Percentiles rank a stretch among this genome's conserved stretches.
Evolutionary conservation across 805 yeast genomes (phyloP).

Genomic region (Danielia oregonensis): DNA sequence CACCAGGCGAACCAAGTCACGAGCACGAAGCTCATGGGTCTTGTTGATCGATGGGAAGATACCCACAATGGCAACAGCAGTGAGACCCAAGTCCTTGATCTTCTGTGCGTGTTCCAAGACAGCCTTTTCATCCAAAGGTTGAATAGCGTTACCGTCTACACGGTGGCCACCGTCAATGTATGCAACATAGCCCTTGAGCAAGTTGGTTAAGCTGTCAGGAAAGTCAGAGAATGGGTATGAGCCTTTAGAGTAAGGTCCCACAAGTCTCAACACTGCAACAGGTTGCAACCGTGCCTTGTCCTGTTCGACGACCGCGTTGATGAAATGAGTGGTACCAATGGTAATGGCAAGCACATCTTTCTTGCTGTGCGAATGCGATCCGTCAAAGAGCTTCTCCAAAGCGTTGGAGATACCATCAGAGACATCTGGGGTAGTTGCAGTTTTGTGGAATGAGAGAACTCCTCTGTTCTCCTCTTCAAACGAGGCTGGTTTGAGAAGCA

Average conservation of each 20-base stretch:
- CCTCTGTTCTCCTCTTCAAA: constrained; percentile 22
- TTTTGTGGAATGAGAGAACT: constrained; percentile 40
- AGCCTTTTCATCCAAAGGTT: constrained; percentile 26
- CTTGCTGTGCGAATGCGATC: constrained; percentile 14
- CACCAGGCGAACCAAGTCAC: constrained; percentile 23
- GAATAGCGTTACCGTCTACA: constrained; percentile 40
- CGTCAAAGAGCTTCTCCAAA: constrained; percentile 28
- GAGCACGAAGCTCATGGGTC: constrained; percentile 35
- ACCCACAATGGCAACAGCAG: constrained; percentile 38
- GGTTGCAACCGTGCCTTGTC: constrained; percentile 38
- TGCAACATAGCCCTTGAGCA: constrained; percentile 34
- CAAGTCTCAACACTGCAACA: constrained; percentile 45
- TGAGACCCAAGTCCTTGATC: constrained; percentile 30
- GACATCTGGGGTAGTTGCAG: constrained; percentile 43
- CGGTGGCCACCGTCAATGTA: constrained; percentile 40
- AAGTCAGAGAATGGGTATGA: constrained; percentile 43
- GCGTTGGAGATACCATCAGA: constrained; percentile 40
- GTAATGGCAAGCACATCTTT: constrained; percentile 40
- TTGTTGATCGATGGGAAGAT: constrained; percentile 38
- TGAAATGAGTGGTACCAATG: constrained; percentile 51
- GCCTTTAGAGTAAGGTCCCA: constrained; percentile 39
- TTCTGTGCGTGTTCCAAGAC: constrained; percentile 24
- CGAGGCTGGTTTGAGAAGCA: constrained; percentile 35
- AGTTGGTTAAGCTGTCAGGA: constrained; percentile 32
- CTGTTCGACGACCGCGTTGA: constrained; percentile 47